Conservation (phyloP, 257 asterid genomes). For the Misopates orontium region DNA sequence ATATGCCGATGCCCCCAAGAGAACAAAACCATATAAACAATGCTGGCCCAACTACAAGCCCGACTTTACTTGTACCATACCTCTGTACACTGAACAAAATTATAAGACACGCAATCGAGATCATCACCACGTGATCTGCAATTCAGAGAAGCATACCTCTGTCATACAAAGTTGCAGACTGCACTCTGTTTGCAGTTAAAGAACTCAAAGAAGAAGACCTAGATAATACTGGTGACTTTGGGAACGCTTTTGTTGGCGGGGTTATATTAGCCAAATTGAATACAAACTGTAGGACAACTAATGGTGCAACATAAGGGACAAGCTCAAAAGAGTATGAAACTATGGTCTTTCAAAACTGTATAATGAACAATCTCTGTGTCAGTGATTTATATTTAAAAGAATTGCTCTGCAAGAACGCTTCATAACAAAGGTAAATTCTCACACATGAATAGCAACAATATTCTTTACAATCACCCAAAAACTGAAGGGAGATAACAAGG, state of each 20-base stretch:
- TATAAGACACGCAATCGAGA: conserved; percentile 82
- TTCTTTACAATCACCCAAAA: conserved; percentile 10
- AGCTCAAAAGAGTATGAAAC: conserved; percentile 22
- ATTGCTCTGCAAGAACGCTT: conserved; percentile 14
- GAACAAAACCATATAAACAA: conserved; percentile 96
- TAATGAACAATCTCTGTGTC: conserved; percentile 9
- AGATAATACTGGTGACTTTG: no score
- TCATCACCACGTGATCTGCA: conserved; percentile 95
- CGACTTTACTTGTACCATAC: conserved; percentile 97
- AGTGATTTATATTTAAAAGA: no score
- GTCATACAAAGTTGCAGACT: no score
- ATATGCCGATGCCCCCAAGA: conserved; percentile 89
- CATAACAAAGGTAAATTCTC: neutral
- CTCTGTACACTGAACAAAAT: conserved; percentile 88
- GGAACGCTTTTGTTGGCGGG: no score
- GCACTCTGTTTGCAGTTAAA: no score
- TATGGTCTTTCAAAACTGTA: conserved; percentile 15
- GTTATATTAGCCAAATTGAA: conserved; percentile 14
- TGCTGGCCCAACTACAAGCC: conserved; percentile 96
- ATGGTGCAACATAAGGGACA: conserved; percentile 15
- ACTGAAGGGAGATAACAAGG: neutral
- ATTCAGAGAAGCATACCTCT: conserved; percentile 36
- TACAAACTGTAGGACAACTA: neutral
- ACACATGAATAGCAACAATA: neutral
- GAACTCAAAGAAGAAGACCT: no score